Base-by-base conservation (phyloP, 2,329 filamentous ascomycete genomes). In the Penicillium corylophilum region DNA sequence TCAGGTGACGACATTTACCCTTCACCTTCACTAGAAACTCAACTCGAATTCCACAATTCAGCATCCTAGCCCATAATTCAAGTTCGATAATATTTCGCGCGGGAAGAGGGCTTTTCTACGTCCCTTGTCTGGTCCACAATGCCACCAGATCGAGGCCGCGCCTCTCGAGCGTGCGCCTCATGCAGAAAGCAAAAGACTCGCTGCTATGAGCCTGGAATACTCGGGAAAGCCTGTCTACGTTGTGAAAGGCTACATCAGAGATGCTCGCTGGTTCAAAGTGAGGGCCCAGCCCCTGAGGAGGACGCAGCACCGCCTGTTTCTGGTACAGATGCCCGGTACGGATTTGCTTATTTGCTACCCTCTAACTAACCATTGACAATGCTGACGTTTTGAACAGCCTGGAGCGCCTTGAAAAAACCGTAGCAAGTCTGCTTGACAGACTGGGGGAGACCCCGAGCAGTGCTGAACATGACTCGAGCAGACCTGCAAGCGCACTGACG, bases 161-260 rank as follows among this genome's bases (percentile, higher is more conserved):
- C 64, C 44, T 64, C 64, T 22, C 66, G 67, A 53, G 71, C 72
- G n/a, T 75, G 72, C 44, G 55, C 56, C 9, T 63, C 64, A 20
- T 75, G 72, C 55, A 63, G 71, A 18, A 74, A 72, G 54, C 68
- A 71, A 29, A 75, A 75, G 60, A 74, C 72, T n/a, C 60, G 72
- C 51, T 75, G 72, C 46, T 75, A 75, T 52, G 67, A 70, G 48
- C 65, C 71, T 3, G 57, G 60, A 10, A 53, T 53, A 39, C 54
- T 56, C 0, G 57, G 67, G 15, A 63, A 64, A 44, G 55, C 64
- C 16, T 76, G 73, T 54, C 57, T 75, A 8, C 63, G 73, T 31
- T 76, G 73, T 51, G 66, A 70, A 39, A 65, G 66, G 31, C 60
- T 74, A 16, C 63, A 59, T 5, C 67, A 72, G 26, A 46, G 53